Conservation (phyloP, 2,329 filamentous ascomycete genomes). For the Fusarium kyushuense region DNA sequence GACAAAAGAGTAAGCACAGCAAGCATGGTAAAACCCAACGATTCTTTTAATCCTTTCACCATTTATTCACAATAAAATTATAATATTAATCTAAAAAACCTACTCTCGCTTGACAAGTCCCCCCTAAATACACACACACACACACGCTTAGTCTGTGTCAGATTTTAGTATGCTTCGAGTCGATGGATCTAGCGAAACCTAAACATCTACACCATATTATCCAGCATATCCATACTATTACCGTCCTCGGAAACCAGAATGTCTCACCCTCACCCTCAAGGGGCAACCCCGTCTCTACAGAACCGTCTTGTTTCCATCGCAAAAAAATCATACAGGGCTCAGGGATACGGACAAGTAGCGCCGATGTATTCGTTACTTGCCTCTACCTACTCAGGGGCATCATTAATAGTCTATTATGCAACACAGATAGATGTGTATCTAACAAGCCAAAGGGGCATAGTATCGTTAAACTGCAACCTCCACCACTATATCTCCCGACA, state of each 20-base stretch:
- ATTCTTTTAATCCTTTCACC: not conserved
- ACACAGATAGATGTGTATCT: slow-evolving; percentile 26
- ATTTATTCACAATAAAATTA: not conserved
- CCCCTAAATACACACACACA: slow-evolving; percentile 2
- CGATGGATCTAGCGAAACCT: slow-evolving; percentile 2
- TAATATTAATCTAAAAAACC: not conserved
- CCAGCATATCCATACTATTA: slow-evolving; percentile 18
- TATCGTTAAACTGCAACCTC: slow-evolving; percentile 15
- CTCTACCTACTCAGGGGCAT: slow-evolving; percentile 17
- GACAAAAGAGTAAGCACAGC: not conserved
- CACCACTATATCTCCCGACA: slow-evolving; percentile 74
- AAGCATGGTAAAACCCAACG: not conserved
- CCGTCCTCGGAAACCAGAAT: slow-evolving; percentile 7
- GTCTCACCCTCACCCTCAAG: slow-evolving; percentile 3
- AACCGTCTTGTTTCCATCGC: slow-evolving; percentile 28
- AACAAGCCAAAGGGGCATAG: slow-evolving; percentile 18
- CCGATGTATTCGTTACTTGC: slow-evolving; percentile 23
- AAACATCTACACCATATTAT: not conserved
- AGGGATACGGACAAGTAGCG: slow-evolving; percentile 10
- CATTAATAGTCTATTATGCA: slow-evolving; percentile 17
- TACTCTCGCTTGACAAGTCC: slow-evolving; percentile 18
- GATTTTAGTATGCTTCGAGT: slow-evolving; percentile 26
- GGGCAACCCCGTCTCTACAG: not conserved
- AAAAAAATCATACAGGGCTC: not conserved
- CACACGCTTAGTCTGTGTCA: slow-evolving; percentile 10